These are phyloP conservation scores for Hypoxylon sp. DNA, from an alignment of 2,329 filamentous ascomycete species.

Conservation along the genomic window DNA sequence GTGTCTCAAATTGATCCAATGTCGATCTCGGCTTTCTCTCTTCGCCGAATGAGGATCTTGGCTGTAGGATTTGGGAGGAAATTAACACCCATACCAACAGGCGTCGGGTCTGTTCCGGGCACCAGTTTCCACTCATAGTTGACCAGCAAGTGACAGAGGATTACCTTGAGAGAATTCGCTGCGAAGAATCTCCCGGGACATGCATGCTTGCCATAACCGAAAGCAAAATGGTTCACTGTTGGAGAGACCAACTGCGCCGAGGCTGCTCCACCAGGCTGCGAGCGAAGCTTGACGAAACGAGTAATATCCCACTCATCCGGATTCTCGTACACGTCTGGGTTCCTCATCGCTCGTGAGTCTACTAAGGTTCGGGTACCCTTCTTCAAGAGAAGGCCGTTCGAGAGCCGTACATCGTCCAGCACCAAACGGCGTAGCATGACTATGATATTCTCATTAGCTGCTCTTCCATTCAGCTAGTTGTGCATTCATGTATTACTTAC, in stretches of 20 bases:
- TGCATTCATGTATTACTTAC: constrained; percentile 41
- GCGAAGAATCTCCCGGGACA: constrained; percentile 55
- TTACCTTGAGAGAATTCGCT: constrained; percentile 55
- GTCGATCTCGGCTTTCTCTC: constrained; percentile 44
- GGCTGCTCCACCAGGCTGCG: constrained; percentile 41
- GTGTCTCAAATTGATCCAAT: constrained; percentile 24
- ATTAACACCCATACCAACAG: constrained; percentile 12
- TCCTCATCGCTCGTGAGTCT: constrained; percentile 46
- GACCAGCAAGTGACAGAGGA: constrained; percentile 46
- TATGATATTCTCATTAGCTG: constrained; percentile 22
- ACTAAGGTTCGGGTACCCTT: constrained; percentile 46
- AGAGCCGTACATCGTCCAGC: constrained; percentile 36
- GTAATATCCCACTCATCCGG: constrained; percentile 46
- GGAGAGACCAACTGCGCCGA: constrained; percentile 54
- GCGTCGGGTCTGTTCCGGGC: constrained; percentile 18
- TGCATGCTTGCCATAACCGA: constrained; percentile 58
- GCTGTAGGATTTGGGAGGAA: constrained; percentile 28
- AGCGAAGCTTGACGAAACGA: constrained; percentile 47
- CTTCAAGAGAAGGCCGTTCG: constrained; percentile 46
- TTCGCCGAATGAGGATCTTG: constrained; percentile 39
- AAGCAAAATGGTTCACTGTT: constrained; percentile 51
- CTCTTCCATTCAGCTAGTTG: not conserved
- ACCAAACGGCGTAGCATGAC: constrained; percentile 46
- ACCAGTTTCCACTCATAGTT: constrained; percentile 50
- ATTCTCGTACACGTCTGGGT: constrained; percentile 46